Evolutionary conservation across 139 green algal genomes (phyloP), one percentile per base, ranked within the genome.

Genomic region (Pseudopediastrum boryanum): DNA sequence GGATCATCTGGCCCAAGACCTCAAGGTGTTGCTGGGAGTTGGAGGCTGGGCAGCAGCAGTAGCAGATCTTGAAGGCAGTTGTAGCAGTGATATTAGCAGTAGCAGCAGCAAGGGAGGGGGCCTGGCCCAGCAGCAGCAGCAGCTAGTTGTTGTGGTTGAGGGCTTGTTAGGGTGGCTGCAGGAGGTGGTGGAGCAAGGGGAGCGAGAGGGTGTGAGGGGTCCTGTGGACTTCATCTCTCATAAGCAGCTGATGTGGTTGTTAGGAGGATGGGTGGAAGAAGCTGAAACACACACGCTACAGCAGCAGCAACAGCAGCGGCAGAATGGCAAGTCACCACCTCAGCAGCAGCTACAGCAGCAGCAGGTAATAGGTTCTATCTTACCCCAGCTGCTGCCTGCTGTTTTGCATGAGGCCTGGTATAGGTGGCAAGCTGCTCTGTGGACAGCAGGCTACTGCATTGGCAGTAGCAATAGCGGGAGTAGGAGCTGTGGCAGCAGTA

Each of bases 191-290:
- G 51, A 10, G 27, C 65, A 78, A 61, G 61, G 6, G 8, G 61
- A 16, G 31, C 8, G 31, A 16, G 61, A 31, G 8, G 42, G 31
- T 7, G 8, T 13, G 21, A 19, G 74, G 35, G 63, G 62, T 29
- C 46, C 82, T 16, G 59, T 38, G 6, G 84, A 83, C 27, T n/a
- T 81, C 19, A 88, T 86, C 2, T 51, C 88, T 0, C 76, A 87
- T 23, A 87, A 92, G 79, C 90, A 94, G 82, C 89, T 98, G 19
- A 8, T 78, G 0, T 97, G 92, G 94, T 71, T 96, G 44, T 67
- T 84, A 95, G 31, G 75, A 85, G 81, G 8, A 31, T 85, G 56
- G n/a, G 8, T 54, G 25, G 38, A 75, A 21, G 23, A 73, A 5
- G n/a, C 46, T 72, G 46, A n/a, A 56, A 2, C 66, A 70, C 39